These are phyloP conservation scores for Aspergillus sp. DNA, from an alignment of 2,329 filamentous ascomycete species.

Conservation along the genomic window DNA sequence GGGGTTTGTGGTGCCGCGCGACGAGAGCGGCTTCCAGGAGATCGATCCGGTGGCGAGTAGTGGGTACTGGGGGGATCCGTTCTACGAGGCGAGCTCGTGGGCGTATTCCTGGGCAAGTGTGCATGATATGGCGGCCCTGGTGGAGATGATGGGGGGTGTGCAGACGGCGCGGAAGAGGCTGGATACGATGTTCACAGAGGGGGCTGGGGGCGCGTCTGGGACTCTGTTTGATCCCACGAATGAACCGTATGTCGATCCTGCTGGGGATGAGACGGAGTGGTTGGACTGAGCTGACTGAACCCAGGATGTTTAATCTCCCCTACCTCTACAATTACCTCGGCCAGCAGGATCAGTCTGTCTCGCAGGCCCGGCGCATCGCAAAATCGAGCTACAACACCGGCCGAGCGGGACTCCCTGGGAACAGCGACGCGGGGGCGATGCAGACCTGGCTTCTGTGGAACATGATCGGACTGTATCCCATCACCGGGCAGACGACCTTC, in stretches of 20 bases:
- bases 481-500: constrained; percentile 68
- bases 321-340: constrained; percentile 69
- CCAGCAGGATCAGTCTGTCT: constrained; percentile 61
- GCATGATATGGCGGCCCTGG: constrained; percentile 60
- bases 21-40: constrained; percentile 49
- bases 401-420: constrained; percentile 62
- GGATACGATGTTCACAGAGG: constrained; percentile 56
- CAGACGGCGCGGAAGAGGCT: constrained; percentile 43
- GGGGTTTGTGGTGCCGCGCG: constrained; percentile 67
- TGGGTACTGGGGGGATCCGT: constrained; percentile 63
- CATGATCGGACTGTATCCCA: constrained; percentile 66
- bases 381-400: constrained; percentile 59
- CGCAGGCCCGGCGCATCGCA: constrained; percentile 58
- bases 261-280: neutral
- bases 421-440: constrained; percentile 72
- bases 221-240: constrained; percentile 68
- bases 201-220: constrained; percentile 34
- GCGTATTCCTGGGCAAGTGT: constrained; percentile 69
- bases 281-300: neutral
- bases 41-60: constrained; percentile 54
- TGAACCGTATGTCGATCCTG: constrained; percentile 51
- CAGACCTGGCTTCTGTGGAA: constrained; percentile 69
- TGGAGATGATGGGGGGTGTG: constrained; percentile 56
- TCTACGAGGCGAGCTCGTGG: constrained; percentile 62
- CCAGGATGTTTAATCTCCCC: constrained; percentile 59